These are phyloP conservation scores for Musa beccarii DNA, from an alignment of 176 grass and related monocot genomes.

Conservation along the genomic window DNA sequence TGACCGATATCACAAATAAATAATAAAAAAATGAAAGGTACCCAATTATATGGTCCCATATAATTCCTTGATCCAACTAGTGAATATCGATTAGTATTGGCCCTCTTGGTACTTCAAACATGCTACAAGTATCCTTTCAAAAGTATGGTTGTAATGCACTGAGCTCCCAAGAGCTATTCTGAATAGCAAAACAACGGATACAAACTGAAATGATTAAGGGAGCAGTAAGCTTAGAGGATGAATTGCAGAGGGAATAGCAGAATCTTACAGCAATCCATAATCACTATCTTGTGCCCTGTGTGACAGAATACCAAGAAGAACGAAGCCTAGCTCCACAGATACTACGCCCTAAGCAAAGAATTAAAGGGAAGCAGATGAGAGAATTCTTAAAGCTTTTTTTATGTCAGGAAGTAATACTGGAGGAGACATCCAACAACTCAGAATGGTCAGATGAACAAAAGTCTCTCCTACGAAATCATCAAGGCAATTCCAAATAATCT, in stretches of 20 bases:
- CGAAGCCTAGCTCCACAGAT: neutral
- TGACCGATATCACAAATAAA: no score
- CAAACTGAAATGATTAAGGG: neutral
- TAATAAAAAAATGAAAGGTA: no score
- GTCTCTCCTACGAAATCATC: neutral
- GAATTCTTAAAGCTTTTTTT: neutral
- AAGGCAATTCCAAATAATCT: neutral
- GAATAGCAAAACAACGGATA: neutral
- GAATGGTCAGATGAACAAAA: neutral
- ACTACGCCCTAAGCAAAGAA: neutral
- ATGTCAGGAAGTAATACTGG: neutral
- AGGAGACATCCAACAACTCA: neutral
- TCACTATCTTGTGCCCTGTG: neutral
- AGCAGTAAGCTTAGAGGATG: neutral
- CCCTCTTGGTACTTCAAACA: no score
- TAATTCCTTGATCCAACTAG: no score
- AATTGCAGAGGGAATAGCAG: neutral
- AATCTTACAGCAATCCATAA: neutral
- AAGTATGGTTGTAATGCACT: neutral
- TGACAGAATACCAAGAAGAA: no score
- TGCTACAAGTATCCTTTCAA: neutral
- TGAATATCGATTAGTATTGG: no score
- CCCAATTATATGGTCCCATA: no score
- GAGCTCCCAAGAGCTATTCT: neutral
- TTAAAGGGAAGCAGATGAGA: neutral